Percentiles rank a stretch among this genome's conserved stretches.
Evolutionary conservation across 305 asterid species (phyloP).

Genomic region (Solanum chacoense): DNA sequence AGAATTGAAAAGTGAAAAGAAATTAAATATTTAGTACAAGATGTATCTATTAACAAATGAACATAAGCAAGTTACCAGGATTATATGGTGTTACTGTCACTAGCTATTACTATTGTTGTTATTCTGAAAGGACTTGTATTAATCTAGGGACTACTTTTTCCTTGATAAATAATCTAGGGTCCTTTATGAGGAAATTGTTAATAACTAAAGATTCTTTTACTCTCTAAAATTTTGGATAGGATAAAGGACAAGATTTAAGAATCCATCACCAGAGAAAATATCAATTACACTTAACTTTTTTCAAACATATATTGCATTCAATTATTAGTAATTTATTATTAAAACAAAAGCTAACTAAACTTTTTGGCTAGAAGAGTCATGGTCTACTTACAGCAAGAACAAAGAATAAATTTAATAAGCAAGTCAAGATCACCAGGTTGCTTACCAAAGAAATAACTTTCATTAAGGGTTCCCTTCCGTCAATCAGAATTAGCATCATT

Average conservation of each 20-base stretch:
- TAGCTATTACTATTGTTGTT: background rate
- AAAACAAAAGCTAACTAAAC: background rate
- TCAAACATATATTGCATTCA: background rate
- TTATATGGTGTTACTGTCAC: background rate
- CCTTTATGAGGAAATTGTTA: background rate
- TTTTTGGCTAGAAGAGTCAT: background rate
- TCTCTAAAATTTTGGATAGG: background rate
- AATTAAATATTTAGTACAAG: background rate
- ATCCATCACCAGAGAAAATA: background rate
- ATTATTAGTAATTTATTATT: background rate
- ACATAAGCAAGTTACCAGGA: background rate
- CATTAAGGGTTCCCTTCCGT: background rate
- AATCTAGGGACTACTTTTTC: background rate
- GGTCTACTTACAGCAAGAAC: background rate
- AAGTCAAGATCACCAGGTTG: background rate
- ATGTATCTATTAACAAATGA: background rate
- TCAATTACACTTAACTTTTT: accelerated
- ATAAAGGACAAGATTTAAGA: background rate
- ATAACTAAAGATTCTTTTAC: background rate
- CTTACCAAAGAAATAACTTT: background rate
- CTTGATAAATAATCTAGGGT: background rate
- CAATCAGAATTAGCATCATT: background rate
- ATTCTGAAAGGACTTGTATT: background rate
- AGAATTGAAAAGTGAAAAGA: background rate
- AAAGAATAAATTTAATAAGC: background rate